phyloP scores from a whole-genome alignment of 1,284 basidiomycete species.

The Boletus sp. region DNA sequence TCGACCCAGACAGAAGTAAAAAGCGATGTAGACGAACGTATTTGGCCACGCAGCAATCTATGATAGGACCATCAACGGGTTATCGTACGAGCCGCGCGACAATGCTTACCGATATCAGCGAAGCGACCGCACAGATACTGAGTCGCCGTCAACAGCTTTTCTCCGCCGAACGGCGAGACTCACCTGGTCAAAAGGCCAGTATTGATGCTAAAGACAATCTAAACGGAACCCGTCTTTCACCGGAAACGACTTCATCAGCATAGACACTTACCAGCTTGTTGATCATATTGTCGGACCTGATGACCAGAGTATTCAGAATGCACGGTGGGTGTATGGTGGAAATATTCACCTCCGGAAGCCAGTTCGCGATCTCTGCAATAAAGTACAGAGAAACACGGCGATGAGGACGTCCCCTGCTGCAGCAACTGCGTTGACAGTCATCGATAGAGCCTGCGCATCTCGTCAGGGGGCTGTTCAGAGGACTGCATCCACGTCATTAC shows the following conservation, averaged over 20 bases:
- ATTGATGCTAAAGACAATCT: conserved; percentile 50
- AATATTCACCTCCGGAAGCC: conserved; percentile 48
- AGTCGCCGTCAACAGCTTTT: not conserved
- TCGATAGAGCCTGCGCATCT: conserved; percentile 39
- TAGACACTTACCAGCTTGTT: conserved; percentile 38
- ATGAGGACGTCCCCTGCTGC: conserved; percentile 59
- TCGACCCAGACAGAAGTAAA: conserved; percentile 52
- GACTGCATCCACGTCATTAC: conserved; percentile 5
- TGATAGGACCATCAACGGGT: not conserved
- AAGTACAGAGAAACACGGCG: conserved; percentile 44
- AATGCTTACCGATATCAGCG: conserved; percentile 41
- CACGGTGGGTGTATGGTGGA: not conserved
- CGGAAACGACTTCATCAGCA: not conserved
- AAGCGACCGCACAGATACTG: conserved; percentile 41
- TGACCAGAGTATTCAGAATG: not conserved
- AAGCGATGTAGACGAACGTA: conserved; percentile 49
- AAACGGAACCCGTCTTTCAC: not conserved
- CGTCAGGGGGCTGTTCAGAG: not conserved
- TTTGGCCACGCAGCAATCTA: conserved; percentile 39
- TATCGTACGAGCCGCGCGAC: not conserved
- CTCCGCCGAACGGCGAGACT: not conserved
- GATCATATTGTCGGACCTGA: conserved; percentile 47
- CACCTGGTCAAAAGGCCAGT: conserved; percentile 42
- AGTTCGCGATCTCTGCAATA: conserved; percentile 53
- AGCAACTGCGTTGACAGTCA: conserved; percentile 55